Conservation (phyloP, 75 land plant species). For the Sequoia sempervirens region DNA sequence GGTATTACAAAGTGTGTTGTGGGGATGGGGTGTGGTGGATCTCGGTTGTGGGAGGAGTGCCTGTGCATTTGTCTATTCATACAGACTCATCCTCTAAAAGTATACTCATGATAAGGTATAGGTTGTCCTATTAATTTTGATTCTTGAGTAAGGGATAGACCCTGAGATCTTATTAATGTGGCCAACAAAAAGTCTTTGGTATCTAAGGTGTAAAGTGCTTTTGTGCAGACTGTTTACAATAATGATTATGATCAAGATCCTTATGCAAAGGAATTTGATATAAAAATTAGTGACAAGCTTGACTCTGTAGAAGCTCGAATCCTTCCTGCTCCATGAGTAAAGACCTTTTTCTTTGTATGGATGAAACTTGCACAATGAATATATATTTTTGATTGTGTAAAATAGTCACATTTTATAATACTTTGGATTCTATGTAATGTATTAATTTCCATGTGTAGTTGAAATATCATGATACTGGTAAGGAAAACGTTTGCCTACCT, state of each 20-base stretch:
- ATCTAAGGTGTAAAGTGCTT: neutral
- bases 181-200: neutral
- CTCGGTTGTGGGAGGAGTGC: neutral
- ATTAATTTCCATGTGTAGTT: conserved; percentile 33
- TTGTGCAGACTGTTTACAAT: conserved; percentile 66
- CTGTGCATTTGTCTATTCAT: neutral
- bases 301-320: conserved; percentile 74
- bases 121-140: neutral
- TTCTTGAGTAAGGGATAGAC: neutral
- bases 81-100: neutral
- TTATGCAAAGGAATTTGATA: conserved; percentile 80
- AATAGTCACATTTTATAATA: neutral
- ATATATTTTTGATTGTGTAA: neutral
- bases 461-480: conserved; percentile 82
- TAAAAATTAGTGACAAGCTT: conserved; percentile 61
- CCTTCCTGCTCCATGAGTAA: conserved; percentile 80
- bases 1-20: neutral
- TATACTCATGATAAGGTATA: neutral
- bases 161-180: neutral
- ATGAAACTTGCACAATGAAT: neutral
- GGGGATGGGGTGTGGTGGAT: neutral
- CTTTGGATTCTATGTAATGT: neutral
- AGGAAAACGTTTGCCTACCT: conserved; percentile 74
- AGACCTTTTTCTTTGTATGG: neutral
- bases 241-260: conserved; percentile 69